Evolutionary conservation across 1,139 yeast species (phyloP).

Genomic region (Geotrichum macrosporum): DNA sequence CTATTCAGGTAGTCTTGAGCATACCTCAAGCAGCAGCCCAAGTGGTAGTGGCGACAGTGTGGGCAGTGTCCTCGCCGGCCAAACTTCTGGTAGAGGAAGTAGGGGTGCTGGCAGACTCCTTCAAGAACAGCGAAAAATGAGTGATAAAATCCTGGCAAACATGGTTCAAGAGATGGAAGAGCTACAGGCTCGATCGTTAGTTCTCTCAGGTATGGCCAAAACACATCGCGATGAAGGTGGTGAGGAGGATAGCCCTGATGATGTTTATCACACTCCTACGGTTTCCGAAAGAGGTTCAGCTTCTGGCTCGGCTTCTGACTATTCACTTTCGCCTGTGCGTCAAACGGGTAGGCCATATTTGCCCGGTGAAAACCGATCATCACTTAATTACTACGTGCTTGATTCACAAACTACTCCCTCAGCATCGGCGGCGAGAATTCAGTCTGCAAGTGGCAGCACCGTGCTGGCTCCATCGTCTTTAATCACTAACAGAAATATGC

Average conservation of each 20-base stretch:
- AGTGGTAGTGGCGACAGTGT: constrained; percentile 2
- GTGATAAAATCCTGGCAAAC: constrained; percentile 30
- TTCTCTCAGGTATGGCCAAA: constrained; percentile 8
- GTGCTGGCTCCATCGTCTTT: background rate
- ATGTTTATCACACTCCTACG: background rate
- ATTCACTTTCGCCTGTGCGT: constrained; percentile 5
- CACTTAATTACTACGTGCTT: constrained; percentile 5
- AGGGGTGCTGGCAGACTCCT: constrained; percentile 2
- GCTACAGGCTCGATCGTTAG: constrained; percentile 28
- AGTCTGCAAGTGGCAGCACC: background rate
- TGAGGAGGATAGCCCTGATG: background rate
- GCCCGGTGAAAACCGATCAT: background rate
- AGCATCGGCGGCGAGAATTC: background rate
- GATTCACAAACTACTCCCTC: background rate
- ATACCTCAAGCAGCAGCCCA: background rate
- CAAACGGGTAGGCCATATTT: background rate
- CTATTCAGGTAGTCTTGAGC: background rate
- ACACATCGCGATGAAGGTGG: constrained; percentile 1
- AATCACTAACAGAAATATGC: constrained; percentile 5
- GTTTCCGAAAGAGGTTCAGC: constrained; percentile 7
- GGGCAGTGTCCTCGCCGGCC: background rate
- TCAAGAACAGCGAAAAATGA: constrained; percentile 23
- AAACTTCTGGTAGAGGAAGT: background rate
- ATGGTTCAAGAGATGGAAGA: constrained; percentile 34
- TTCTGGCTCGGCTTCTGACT: constrained; percentile 14